Base-by-base conservation (phyloP, 768 basidiomycete genomes). In the Russula griseocarnosa region DNA sequence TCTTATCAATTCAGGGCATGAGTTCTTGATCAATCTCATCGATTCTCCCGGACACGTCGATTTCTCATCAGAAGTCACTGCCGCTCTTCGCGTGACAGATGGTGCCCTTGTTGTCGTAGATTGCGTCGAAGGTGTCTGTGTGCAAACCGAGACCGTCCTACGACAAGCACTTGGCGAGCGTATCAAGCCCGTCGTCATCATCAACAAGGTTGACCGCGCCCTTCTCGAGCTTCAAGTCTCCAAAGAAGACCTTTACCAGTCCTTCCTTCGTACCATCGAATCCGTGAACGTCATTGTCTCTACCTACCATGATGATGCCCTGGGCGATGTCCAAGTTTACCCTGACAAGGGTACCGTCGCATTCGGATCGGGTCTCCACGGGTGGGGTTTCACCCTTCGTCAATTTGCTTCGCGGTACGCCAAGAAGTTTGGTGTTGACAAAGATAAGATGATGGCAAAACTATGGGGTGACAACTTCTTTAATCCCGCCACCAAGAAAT, bases 401-500 rank as follows among this genome's bases (percentile, higher is more conserved):
- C 93, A 98, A 76, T 99, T 99, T 76, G 94, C 97, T 55, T 73
- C 75, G 67, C 88, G 95, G 63, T 99, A 99, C 77, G 84, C 92
- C 69, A 98, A 98, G 84, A 98, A 93, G 78, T 99, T 99, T 72
- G 94, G 95, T 85, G 95, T 98, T n/a, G 91, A 95, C 79, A 95
- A 95, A 81, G 90, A 91, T 68, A 98, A 98, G 85, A 93, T 99
- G 86, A 96, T 99, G 90, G 70, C 76, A 65, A 95, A 90, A 79
- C 86, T 99, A 53, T 99, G 97, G 97, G 97, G 97, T 59, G 97
- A 99, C 83, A 98, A 98, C 83, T 99, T 80, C 82, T 98, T 98
- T 85, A 99, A 98, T 82, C 92, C 95, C 60, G 82, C 86, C 60
- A 98, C 95, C 46, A 86, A 86, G 77, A 99, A 99, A 79, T 98